These are phyloP conservation scores for Hanseniaspora taiwanica DNA, from an alignment of 805 yeast species.

Conservation along the genomic window DNA sequence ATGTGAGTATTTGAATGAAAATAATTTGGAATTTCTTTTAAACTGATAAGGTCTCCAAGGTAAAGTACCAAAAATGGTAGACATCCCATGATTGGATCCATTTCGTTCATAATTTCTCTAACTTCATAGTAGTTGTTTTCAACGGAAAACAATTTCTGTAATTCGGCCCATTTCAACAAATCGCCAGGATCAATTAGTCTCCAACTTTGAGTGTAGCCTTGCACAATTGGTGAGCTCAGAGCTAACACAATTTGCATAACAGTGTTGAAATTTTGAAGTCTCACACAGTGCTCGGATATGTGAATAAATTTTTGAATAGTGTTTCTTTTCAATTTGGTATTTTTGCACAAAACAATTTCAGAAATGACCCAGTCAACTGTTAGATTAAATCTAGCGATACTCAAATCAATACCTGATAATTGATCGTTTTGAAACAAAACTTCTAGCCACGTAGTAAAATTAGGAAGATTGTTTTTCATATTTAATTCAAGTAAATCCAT, in stretches of 20 bases:
- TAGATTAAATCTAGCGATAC: slow-evolving; percentile 74
- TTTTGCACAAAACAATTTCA: slow-evolving; percentile 62
- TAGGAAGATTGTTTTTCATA: slow-evolving; percentile 54
- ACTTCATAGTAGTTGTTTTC: slow-evolving; percentile 56
- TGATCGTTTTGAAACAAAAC: slow-evolving; percentile 45
- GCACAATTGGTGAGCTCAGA: slow-evolving; percentile 51
- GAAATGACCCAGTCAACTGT: slow-evolving; percentile 88
- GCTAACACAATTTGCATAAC: slow-evolving; percentile 81
- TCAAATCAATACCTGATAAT: slow-evolving; percentile 66
- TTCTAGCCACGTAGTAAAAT: slow-evolving; percentile 75
- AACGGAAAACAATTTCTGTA: slow-evolving; percentile 66
- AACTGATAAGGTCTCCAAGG: slow-evolving; percentile 58
- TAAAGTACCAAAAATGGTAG: slow-evolving; percentile 85
- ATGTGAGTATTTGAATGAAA: slow-evolving; percentile 26
- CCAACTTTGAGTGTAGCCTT: slow-evolving; percentile 60
- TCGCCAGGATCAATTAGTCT: slow-evolving; percentile 59
- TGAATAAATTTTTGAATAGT: slow-evolving; percentile 81
- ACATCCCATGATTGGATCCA: slow-evolving; percentile 59
- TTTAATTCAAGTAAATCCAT: slow-evolving; percentile 65
- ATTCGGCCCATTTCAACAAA: slow-evolving; percentile 45
- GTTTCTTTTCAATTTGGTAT: slow-evolving; percentile 44
- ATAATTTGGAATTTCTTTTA: slow-evolving; percentile 36
- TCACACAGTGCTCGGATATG: slow-evolving; percentile 61
- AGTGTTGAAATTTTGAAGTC: slow-evolving; percentile 72
- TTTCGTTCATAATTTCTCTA: slow-evolving; percentile 34